Conservation (phyloP, 129 eudicot species). For the Logfia minima region DNA sequence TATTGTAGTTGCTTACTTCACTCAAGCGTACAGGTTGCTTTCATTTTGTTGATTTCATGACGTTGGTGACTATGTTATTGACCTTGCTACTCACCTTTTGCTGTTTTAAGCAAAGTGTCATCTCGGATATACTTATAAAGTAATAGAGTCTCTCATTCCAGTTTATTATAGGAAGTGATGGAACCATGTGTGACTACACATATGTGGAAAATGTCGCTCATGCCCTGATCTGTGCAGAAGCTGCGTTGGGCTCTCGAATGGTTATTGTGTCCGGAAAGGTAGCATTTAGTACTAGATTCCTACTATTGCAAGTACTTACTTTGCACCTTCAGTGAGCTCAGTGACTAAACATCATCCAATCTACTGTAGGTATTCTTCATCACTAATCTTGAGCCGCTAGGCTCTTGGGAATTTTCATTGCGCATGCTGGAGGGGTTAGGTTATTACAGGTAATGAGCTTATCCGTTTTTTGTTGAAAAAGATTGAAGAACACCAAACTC, state of each 20-base stretch:
- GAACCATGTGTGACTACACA: constrained; percentile 69
- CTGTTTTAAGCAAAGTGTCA: background rate
- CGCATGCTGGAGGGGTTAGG: constrained; percentile 69
- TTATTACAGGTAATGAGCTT: constrained; percentile 59
- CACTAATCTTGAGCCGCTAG: constrained; percentile 71
- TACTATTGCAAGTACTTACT: constrained; percentile 13
- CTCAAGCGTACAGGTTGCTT: background rate
- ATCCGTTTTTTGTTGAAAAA: background rate
- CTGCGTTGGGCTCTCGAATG: constrained; percentile 57
- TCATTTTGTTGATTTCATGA: constrained; percentile 3
- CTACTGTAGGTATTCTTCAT: constrained; percentile 70
- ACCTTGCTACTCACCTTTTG: background rate
- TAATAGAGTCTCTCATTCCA: constrained; percentile 76
- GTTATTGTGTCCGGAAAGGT: constrained; percentile 84
- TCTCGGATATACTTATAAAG: constrained; percentile 45
- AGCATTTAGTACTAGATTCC: constrained; percentile 12
- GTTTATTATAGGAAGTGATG: constrained; percentile 87
- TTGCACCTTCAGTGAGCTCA: background rate
- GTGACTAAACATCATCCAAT: constrained; percentile 3
- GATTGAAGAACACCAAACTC: constrained; percentile 6
- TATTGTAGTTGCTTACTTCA: constrained; percentile 14
- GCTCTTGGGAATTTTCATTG: constrained; percentile 67
- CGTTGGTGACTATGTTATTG: background rate
- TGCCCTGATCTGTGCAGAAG: constrained; percentile 82
- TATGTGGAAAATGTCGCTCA: constrained; percentile 93